Evolutionary conservation across 108 stramenopile species (phyloP), one percentile per base, ranked within the genome.

Genomic region (Phaeodactylum tricornutum): DNA sequence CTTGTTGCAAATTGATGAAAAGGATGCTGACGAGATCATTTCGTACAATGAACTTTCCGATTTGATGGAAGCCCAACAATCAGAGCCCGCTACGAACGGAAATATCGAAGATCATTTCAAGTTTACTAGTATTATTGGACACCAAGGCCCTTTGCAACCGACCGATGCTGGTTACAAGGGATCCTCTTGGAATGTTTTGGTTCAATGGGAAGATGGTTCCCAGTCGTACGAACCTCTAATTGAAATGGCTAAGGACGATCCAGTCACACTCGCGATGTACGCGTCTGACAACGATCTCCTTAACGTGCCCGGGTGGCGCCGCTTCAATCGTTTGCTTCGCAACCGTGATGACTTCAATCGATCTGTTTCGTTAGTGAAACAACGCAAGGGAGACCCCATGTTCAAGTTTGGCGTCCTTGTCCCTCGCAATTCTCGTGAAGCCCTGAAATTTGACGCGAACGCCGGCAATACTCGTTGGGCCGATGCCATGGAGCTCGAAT

Each of bases 251-350:
- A 23, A 34, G 15, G 47, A 59, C 29, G 71, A 72, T 32, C 65
- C 65, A 0, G 64, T 66, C 16, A 56, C 71, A 5, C 38, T 34
- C n/a, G 64, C 65, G 8, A 47, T 58, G 15, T 72, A 72, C 42
- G 64, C 50, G 7, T 25, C 29, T n/a, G 50, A 66, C 3, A 51
- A 72, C 17, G 37, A 39, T 7, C 30, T 72, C n/a, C 46, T 72
- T 5, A 42, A 66, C 19, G 16, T 19, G 12, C 52, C 61, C n/a
- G 71, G 71, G 15, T 72, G 71, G 71, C 62, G 53, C 43, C 43
- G 62, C n/a, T 60, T 71, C 15, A 43, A 57, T 22, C 17, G 16
- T 5, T 23, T 23, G 16, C 47, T 50, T 15, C 37, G 41, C 24
- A 57, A 29, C 21, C 7, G 25, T 15, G 58, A 64, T 32, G 24